A percentile compares a stretch with the other conserved stretches of the same genome.
Evolutionary conservation across 768 basidiomycete genomes (phyloP).

Genomic region (Calocybe gangraenosa): DNA sequence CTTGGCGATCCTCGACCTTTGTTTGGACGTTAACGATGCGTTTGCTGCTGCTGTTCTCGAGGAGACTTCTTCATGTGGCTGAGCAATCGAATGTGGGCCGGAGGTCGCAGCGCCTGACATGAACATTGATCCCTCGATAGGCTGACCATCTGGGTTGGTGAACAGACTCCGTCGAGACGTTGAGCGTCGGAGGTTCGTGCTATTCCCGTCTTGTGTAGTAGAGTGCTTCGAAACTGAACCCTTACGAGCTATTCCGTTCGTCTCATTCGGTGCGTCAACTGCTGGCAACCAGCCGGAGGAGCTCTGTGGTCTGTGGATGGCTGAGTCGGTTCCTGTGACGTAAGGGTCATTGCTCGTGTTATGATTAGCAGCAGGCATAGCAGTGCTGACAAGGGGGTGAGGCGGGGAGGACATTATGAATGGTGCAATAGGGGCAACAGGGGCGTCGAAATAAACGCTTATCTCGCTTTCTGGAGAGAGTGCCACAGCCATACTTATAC

Average conservation of each 20-base stretch:
- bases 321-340: background rate
- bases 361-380: background rate
- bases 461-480: slow-evolving; percentile 27
- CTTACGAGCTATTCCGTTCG: background rate
- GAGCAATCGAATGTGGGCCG: slow-evolving; percentile 40
- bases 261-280: slow-evolving; percentile 11
- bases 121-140: slow-evolving; percentile 38
- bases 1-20: slow-evolving; percentile 47
- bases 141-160: slow-evolving; percentile 28
- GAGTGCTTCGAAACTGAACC: background rate
- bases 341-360: background rate
- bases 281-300: slow-evolving; percentile 18
- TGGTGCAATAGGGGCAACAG: slow-evolving; percentile 24
- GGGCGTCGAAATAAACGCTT: slow-evolving; percentile 44
- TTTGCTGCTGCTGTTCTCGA: slow-evolving; percentile 45
- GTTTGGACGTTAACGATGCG: slow-evolving; percentile 41
- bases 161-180: slow-evolving; percentile 29
- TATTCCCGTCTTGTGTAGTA: background rate
- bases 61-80: slow-evolving; percentile 36
- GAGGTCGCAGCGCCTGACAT: slow-evolving; percentile 51
- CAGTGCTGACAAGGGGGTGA: background rate
- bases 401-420: slow-evolving; percentile 3
- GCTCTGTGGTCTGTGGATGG: slow-evolving; percentile 2
- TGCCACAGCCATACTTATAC: background rate
- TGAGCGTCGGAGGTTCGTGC: slow-evolving; percentile 6